phyloP scores from a whole-genome alignment of 306 rosid genomes.

The Acacia melanoxylon region DNA sequence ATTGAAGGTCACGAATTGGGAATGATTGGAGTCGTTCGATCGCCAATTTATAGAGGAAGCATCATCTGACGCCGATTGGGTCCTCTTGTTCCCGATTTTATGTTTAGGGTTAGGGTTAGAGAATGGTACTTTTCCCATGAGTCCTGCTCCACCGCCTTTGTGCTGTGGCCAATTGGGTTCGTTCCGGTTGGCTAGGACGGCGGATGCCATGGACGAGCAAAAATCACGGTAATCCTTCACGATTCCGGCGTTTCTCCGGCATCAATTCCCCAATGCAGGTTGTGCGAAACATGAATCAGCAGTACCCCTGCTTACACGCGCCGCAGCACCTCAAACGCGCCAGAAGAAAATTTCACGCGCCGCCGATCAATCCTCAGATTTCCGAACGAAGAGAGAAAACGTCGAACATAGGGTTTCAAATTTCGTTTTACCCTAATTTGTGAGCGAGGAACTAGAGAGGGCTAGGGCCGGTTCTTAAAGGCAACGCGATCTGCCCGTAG shows the following conservation, averaged over 20 bases:
- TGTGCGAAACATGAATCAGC: conserved; percentile 36
- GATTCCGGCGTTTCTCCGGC: conserved; percentile 42
- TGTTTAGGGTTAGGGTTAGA: conserved; percentile 57
- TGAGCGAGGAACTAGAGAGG: conserved; percentile 49
- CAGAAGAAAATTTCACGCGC: not conserved
- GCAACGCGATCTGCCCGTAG: conserved; percentile 82
- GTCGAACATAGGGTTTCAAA: conserved; percentile 43
- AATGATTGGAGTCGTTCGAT: conserved; percentile 35
- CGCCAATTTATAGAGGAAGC: conserved; percentile 81
- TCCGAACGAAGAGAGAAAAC: not conserved
- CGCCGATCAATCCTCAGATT: not conserved
- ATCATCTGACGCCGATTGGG: conserved; percentile 77
- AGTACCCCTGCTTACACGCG: conserved; percentile 28
- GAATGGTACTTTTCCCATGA: conserved; percentile 73
- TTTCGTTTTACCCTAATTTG: conserved; percentile 53
- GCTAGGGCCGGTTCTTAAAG: conserved; percentile 72
- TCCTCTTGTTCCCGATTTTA: conserved; percentile 53
- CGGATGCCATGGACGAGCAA: conserved; percentile 66
- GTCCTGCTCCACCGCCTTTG: conserved; percentile 70
- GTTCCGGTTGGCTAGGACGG: conserved; percentile 74
- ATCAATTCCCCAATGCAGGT: conserved; percentile 35
- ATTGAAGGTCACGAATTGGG: conserved; percentile 64
- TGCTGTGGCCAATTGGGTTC: conserved; percentile 73
- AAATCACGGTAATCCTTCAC: conserved; percentile 8
- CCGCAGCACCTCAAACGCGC: conserved; percentile 33